Base-by-base conservation (phyloP, 768 basidiomycete species). In the Roridomyces roridus region DNA sequence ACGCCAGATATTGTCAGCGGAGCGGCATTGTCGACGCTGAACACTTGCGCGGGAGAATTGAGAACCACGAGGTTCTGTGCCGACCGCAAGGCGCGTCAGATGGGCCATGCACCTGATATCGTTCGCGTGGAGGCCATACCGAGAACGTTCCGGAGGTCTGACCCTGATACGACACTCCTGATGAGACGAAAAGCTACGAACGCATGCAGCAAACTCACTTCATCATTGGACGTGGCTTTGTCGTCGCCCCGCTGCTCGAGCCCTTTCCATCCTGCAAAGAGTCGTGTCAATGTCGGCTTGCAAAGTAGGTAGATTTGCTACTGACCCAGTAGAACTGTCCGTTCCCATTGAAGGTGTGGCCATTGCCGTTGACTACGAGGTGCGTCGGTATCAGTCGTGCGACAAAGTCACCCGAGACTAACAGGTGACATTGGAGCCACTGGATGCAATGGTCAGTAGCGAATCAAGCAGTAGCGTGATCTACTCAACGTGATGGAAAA, bases 401-500 rank as follows among this genome's bases (percentile, higher is more conserved):
- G n/a, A 40, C 21, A 35, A 35, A 9, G 34, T 35, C 34, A 9
- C 34, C 34, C 9, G 34, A n/a, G 9, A 41, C 39, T 18, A 0
- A 41, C 48, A 50, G 5, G 48, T 50, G n/a, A 50, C 9, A 20
- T 34, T 52, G 18, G 49, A 20, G 3, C 48, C 48, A 41, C 51
- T 51, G 28, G n/a, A 41, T 28, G 17, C 44, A 8, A 9, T 34
- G 23, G 44, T 20, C 20, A 43, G 10, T 24, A 25, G 17, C 17
- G 31, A n/a, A 42, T 15, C 18, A 28, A 55, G n/a, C 79, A 63
- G 62, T 84, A 84, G 85, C 11, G 73, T 81, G 49, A 85, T 77
- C 28, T 70, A 65, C 5, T 70, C 39, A 58, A 84, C 84, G 62
- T 79, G 63, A 87, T 65, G 28, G 74, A 68, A 66, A 87, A 84